phyloP scores from a whole-genome alignment of 1,284 basidiomycete genomes.

The Marasmius sp. region DNA sequence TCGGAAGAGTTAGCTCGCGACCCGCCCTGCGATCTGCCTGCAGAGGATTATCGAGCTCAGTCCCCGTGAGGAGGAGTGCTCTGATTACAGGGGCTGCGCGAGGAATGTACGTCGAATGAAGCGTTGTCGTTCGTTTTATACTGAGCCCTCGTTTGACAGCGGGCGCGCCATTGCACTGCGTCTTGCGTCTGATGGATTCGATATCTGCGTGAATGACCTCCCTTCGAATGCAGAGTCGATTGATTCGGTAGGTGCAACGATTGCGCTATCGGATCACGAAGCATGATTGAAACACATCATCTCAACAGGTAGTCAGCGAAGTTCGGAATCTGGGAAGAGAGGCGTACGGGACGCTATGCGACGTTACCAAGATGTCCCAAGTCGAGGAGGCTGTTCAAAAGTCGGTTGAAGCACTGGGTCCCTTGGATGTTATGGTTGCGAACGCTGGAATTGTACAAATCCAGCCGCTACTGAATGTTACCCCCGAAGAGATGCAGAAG shows the following conservation, averaged over 20 bases:
- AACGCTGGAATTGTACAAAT: constrained; percentile 16
- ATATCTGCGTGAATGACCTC: constrained; percentile 14
- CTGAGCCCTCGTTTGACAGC: background rate
- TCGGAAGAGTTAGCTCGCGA: too few relatives aligned
- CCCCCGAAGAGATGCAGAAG: constrained; percentile 11
- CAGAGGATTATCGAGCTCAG: constrained; percentile 1
- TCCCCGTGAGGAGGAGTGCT: constrained; percentile 2
- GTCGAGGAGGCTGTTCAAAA: constrained; percentile 10
- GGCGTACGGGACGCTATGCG: constrained; percentile 6
- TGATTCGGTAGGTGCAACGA: background rate
- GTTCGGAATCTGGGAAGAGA: constrained; percentile 9
- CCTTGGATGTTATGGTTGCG: constrained; percentile 13
- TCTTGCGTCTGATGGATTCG: constrained; percentile 11
- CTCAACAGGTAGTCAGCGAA: constrained; percentile 8
- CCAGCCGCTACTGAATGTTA: constrained; percentile 7
- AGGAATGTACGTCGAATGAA: constrained; percentile 10
- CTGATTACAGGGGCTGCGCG: constrained; percentile 12
- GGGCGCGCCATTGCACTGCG: constrained; percentile 12
- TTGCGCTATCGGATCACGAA: background rate
- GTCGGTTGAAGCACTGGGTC: constrained; percentile 10
- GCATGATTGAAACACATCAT: background rate
- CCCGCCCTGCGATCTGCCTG: background rate
- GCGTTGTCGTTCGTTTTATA: background rate
- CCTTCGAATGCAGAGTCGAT: constrained; percentile 1
- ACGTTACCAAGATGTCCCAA: constrained; percentile 11